phyloP scores from a whole-genome alignment of 805 yeast species.

The Nakazawaea ambrosiae region DNA sequence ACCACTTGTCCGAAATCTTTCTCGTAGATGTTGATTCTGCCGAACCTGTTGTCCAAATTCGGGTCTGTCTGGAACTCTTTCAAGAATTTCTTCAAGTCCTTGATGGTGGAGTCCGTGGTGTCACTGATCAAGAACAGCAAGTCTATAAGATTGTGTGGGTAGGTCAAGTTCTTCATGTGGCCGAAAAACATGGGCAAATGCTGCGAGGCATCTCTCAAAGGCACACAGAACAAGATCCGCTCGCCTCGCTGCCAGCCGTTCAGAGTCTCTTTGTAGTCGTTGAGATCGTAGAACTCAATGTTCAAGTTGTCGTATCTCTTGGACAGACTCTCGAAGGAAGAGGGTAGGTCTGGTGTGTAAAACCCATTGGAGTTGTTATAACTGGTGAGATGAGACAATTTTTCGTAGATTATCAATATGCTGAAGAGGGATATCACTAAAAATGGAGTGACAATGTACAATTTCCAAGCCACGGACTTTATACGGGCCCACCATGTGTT shows the following conservation, averaged over 20 bases:
- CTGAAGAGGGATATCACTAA: conserved; percentile 6
- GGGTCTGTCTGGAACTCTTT: conserved; percentile 58
- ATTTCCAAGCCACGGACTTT: not conserved
- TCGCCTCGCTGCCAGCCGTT: conserved; percentile 79
- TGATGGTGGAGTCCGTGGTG: conserved; percentile 82
- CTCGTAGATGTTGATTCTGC: conserved; percentile 78
- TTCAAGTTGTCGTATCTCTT: conserved; percentile 23
- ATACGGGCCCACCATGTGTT: no score
- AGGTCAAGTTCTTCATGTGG: conserved; percentile 72
- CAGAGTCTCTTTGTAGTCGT: conserved; percentile 53
- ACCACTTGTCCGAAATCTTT: conserved; percentile 89
- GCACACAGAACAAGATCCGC: conserved; percentile 78
- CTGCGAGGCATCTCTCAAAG: conserved; percentile 85
- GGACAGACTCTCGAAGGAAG: conserved; percentile 19
- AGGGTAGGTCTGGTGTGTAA: conserved; percentile 30
- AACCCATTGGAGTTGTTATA: conserved; percentile 7
- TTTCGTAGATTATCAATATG: not conserved
- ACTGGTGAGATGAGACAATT: not conserved
- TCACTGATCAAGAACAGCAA: conserved; percentile 81
- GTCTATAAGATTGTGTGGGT: conserved; percentile 83
- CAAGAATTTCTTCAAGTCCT: conserved; percentile 51
- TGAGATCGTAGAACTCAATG: conserved; percentile 70
- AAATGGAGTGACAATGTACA: conserved; percentile 7
- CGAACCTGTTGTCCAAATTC: conserved; percentile 55
- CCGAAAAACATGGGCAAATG: conserved; percentile 87